phyloP scores from a whole-genome alignment of 345 rosid genomes.

The Acer campestre region DNA sequence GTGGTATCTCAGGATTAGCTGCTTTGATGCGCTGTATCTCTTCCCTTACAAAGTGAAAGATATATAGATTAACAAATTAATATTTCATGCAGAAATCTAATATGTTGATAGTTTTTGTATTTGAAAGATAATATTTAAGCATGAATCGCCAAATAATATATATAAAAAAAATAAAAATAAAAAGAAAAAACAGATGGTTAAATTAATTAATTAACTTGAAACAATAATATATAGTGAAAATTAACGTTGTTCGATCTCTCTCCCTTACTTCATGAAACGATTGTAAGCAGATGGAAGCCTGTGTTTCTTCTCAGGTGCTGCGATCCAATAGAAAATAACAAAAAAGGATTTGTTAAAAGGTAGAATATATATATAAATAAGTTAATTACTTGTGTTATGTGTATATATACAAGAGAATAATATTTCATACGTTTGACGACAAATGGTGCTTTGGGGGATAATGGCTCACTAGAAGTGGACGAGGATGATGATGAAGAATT shows the following conservation, averaged over 20 bases:
- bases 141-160: background rate
- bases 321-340: constrained; percentile 4
- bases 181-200: background rate
- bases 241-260: no score
- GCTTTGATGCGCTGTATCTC: constrained; percentile 98
- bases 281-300: constrained; percentile 99
- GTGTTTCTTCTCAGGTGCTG: constrained; percentile 99
- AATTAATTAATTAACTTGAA: background rate
- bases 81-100: background rate
- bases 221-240: background rate
- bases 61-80: background rate
- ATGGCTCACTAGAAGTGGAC: constrained; percentile 70
- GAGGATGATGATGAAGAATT: constrained; percentile 74
- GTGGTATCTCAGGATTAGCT: constrained; percentile 94
- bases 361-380: no score
- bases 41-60: constrained; percentile 48
- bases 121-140: background rate
- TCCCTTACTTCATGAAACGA: constrained; percentile 89
- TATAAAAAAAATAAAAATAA: no score
- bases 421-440: constrained; percentile 77
- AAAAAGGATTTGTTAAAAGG: background rate
- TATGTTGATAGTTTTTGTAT: background rate
- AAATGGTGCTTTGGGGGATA: constrained; percentile 79
- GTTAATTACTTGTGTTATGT: no score
- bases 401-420: background rate